Base-by-base conservation (phyloP, 2,329 filamentous ascomycete genomes). In the Beauveria pseudobassiana region DNA sequence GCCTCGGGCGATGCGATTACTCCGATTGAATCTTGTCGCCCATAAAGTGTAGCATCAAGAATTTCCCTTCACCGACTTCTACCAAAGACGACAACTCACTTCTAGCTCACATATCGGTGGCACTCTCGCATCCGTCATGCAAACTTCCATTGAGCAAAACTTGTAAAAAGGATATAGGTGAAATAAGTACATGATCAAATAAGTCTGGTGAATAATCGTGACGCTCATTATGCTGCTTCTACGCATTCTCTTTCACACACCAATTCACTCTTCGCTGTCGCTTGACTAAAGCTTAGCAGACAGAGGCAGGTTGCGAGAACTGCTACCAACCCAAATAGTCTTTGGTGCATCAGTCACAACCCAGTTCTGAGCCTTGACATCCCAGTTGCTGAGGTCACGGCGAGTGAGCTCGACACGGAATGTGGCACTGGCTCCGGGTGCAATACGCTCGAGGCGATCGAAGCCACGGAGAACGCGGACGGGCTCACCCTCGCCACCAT, bases 321-420 rank as follows among this genome's bases (percentile, higher is more conserved):
- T 84, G 66, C 78, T 75, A 3, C 83, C 83, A 8, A 86, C 80
- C 64, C 72, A 82, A 14, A 83, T 78, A 60, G 72, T 83, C 78
- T 86, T 86, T 62, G 77, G 69, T 52, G 74, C 69, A 20, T 75
- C 67, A 9, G 76, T 79, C n/a, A 85, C 68, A 51, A 91, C 83
- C 93, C 93, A 98, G 78, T 97, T 87, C 80, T 97, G 93, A n/a
- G 76, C 72, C 1, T 71, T 80, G 1, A 83, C 78, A 67, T 96
- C 90, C 93, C 93, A 97, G 77, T 92, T 95, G 72, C 88, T 91
- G 61, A 97, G 67, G 70, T 97, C 93, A 62, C 91, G 86, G 45
- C 93, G 83, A 6, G 87, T 92, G 61, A 97, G 75, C 18, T 86
- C 82, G 0, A 84, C 86, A 1, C 74, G 79, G 78, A 95, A 96